Conservation (phyloP, 345 rosid species). For the Syzygium oleosum region DNA sequence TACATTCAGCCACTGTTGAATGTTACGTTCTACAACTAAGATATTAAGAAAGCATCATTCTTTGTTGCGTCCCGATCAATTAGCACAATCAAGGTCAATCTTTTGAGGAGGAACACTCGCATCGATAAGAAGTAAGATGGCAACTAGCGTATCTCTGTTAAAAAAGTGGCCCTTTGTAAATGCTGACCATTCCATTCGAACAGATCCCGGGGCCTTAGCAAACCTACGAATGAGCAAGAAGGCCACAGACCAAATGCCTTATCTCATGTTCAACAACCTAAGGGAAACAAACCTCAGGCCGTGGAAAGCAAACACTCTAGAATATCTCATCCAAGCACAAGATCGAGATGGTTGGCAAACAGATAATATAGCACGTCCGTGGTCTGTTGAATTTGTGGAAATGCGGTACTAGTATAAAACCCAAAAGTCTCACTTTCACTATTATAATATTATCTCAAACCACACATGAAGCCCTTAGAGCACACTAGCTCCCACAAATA, state of each 20-base stretch:
- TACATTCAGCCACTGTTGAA: background rate
- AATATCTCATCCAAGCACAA: background rate
- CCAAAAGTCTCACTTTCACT: too few species aligned
- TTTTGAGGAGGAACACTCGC: constrained; percentile 90
- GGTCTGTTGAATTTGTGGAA: background rate
- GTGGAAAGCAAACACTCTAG: background rate
- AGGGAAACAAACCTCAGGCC: too few species aligned
- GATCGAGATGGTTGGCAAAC: background rate
- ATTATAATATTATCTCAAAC: too few species aligned
- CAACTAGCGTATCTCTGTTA: constrained; percentile 67
- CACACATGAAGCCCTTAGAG: too few species aligned
- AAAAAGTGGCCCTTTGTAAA: constrained; percentile 92
- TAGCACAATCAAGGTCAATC: constrained; percentile 88
- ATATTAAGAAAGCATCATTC: constrained; percentile 21
- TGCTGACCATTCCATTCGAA: constrained; percentile 78
- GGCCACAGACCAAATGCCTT: background rate
- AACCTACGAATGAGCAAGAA: constrained; percentile 27
- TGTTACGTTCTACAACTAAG: background rate
- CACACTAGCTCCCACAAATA: too few species aligned
- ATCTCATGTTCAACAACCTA: background rate
- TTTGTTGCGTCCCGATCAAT: constrained; percentile 89
- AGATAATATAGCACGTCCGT: background rate
- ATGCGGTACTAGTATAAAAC: too few species aligned
- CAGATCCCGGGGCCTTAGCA: constrained; percentile 79
- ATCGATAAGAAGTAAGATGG: constrained; percentile 75